These are phyloP conservation scores for Rhizopus delemar DNA, from an alignment of 371 early-diverging fungal species.

Conservation along the genomic window DNA sequence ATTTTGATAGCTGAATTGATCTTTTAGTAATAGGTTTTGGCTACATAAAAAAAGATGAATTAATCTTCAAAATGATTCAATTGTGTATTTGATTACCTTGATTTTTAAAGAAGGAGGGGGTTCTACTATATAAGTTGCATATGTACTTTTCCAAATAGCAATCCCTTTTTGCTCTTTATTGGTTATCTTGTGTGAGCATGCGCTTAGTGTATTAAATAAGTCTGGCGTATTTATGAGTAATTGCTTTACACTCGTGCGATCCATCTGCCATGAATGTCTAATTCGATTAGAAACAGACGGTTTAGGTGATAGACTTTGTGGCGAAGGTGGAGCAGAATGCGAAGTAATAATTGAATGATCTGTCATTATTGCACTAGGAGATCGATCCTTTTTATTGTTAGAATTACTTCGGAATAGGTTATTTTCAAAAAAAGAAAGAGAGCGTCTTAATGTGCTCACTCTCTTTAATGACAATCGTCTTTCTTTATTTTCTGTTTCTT, in stretches of 20 bases:
- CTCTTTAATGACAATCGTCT: constrained; percentile 3
- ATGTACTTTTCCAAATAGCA: constrained; percentile 18
- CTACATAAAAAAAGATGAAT: constrained; percentile 4
- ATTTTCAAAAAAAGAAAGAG: constrained; percentile 38
- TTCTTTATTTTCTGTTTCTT: constrained; percentile 3
- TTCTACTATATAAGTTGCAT: constrained; percentile 14
- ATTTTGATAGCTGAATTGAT: constrained; percentile 32
- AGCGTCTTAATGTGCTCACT: constrained; percentile 27
- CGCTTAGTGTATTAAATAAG: constrained; percentile 5
- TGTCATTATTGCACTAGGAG: constrained; percentile 16
- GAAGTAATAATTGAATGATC: constrained; percentile 1
- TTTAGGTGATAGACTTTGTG: constrained; percentile 5
- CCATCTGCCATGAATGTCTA: constrained; percentile 21
- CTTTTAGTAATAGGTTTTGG: constrained; percentile 14
- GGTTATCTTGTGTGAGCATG: constrained; percentile 13
- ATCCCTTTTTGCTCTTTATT: constrained; percentile 20
- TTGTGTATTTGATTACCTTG: constrained; percentile 7
- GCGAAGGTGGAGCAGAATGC: constrained; percentile 10
- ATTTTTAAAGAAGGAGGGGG: constrained; percentile 13
- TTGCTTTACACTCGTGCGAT: constrained; percentile 13
- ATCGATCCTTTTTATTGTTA: constrained; percentile 16
- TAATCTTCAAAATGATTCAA: not conserved
- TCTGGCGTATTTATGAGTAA: constrained; percentile 10
- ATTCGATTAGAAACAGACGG: constrained; percentile 24
- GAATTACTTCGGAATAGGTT: constrained; percentile 18